phyloP scores from a whole-genome alignment of 192 early-diverging fungal species.

The Coemansia interrupta region DNA sequence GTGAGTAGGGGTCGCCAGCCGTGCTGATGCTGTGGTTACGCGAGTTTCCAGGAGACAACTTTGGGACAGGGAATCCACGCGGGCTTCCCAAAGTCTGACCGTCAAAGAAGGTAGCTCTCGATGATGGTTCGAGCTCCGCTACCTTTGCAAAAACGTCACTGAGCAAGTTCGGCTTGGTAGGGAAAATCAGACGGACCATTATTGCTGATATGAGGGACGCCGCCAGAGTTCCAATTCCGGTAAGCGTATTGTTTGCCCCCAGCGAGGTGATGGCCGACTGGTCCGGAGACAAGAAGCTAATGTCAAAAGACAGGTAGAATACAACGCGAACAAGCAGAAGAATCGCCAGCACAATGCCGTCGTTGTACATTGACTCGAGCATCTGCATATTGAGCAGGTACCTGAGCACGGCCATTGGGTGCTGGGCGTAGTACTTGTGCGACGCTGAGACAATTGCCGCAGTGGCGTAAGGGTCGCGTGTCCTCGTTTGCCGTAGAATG shows the following conservation, averaged over 20 bases:
- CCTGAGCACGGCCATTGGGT: conserved; percentile 22
- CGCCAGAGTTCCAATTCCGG: conserved; percentile 35
- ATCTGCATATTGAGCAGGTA: conserved; percentile 33
- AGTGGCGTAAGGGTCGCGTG: conserved; percentile 23
- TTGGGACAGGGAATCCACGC: conserved; percentile 17
- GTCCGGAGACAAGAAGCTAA: conserved; percentile 37
- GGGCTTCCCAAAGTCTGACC: conserved; percentile 10
- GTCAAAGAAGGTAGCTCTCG: conserved; percentile 30
- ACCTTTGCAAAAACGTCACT: conserved; percentile 20
- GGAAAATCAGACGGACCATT: conserved; percentile 30
- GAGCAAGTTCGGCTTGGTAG: conserved; percentile 14
- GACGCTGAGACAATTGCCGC: conserved; percentile 22
- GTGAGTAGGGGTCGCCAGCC: conserved; percentile 13
- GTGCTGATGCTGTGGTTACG: conserved; percentile 29
- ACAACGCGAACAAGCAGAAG: conserved; percentile 25
- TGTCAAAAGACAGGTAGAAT: conserved; percentile 40
- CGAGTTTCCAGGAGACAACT: conserved; percentile 11
- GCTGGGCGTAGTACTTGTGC: conserved; percentile 18
- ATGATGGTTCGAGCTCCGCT: conserved; percentile 13
- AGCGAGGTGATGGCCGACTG: conserved; percentile 7
- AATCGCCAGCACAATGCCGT: conserved; percentile 13
- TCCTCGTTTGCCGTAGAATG: conserved; percentile 16
- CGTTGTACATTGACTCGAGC: conserved; percentile 27
- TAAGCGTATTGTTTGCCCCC: conserved; percentile 28
- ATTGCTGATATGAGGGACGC: conserved; percentile 24